Evolutionary conservation across 2,329 filamentous ascomycete species (phyloP).

Genomic region (Chaetomiaceae sp.): DNA sequence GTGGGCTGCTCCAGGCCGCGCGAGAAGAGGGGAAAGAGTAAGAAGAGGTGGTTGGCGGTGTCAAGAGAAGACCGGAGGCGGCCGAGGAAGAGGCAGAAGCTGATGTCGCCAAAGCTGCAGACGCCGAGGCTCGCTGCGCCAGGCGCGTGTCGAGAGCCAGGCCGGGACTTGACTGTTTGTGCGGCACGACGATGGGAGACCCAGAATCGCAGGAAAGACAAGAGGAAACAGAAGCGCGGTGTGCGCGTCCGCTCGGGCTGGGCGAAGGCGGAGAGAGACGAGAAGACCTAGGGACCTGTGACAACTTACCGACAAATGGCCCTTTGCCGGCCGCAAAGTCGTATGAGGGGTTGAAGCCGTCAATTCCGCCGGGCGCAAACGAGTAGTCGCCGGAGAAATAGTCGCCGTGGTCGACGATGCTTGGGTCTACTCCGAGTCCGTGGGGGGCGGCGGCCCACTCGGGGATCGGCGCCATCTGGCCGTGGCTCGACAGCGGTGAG

Average conservation of each 20-base stretch:
- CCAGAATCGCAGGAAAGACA: slow-evolving; percentile 26
- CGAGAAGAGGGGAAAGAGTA: slow-evolving; percentile 28
- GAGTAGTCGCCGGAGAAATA: slow-evolving; percentile 52
- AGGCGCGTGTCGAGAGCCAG: slow-evolving; percentile 30
- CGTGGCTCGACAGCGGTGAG: slow-evolving; percentile 61
- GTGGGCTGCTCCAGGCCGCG: slow-evolving; percentile 31
- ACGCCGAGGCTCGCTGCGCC: slow-evolving; percentile 24
- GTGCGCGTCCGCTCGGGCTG: not conserved
- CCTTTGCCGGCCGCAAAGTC: slow-evolving; percentile 46
- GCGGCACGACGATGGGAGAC: slow-evolving; percentile 17
- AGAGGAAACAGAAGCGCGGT: slow-evolving; percentile 19
- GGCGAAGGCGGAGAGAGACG: slow-evolving; percentile 11
- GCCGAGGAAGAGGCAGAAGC: slow-evolving; percentile 25
- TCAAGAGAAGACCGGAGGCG: slow-evolving; percentile 30
- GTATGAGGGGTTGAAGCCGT: slow-evolving; percentile 43
- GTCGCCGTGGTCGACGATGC: slow-evolving; percentile 56
- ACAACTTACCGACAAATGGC: slow-evolving; percentile 54
- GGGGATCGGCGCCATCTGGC: slow-evolving; percentile 52
- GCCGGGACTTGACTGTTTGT: slow-evolving; percentile 16
- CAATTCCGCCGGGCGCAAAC: slow-evolving; percentile 47
- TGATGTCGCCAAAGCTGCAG: slow-evolving; percentile 27
- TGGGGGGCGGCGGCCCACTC: slow-evolving; percentile 52
- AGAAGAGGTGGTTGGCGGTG: slow-evolving; percentile 31
- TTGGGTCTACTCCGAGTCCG: slow-evolving; percentile 56
- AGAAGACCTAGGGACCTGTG: slow-evolving; percentile 35